Conservation (phyloP, 805 yeast species). For the Lipomyces orientalis region DNA sequence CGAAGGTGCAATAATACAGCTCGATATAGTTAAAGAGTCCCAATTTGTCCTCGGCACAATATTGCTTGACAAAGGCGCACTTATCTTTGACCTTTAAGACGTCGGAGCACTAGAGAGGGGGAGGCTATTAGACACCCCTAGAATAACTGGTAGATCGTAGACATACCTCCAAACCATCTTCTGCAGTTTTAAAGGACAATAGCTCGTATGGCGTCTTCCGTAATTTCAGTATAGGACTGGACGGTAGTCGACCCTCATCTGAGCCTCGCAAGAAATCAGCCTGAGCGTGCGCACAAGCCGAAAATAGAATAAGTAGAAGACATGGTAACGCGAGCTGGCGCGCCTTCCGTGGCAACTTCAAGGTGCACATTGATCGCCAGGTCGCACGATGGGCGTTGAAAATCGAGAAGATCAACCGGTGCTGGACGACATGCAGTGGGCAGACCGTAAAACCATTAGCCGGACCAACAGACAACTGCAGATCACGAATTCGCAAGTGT, state of each 20-base stretch:
- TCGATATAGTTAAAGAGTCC: constrained; percentile 37
- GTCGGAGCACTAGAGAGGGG: constrained; percentile 25
- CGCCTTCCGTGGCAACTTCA: neutral
- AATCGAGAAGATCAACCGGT: neutral
- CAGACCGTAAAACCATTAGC: neutral
- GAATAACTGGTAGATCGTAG: neutral
- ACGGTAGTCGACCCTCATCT: constrained; percentile 1
- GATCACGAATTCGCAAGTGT: neutral
- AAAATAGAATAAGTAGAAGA: neutral
- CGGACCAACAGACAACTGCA: neutral
- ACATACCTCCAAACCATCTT: constrained; percentile 23
- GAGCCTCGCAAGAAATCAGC: neutral
- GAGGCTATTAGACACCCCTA: neutral
- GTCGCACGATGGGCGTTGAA: neutral
- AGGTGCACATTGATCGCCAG: neutral
- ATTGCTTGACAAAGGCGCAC: constrained; percentile 35
- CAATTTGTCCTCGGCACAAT: constrained; percentile 30
- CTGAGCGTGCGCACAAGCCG: neutral
- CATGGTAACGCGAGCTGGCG: neutral
- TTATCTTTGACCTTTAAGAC: constrained; percentile 29
- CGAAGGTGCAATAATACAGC: constrained; percentile 37
- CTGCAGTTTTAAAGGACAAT: constrained; percentile 8
- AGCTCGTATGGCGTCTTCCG: constrained; percentile 10
- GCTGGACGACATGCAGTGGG: neutral
- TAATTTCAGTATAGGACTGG: constrained; percentile 8